phyloP scores from a whole-genome alignment of 805 yeast genomes.

The Yamadazyma laniorum region DNA sequence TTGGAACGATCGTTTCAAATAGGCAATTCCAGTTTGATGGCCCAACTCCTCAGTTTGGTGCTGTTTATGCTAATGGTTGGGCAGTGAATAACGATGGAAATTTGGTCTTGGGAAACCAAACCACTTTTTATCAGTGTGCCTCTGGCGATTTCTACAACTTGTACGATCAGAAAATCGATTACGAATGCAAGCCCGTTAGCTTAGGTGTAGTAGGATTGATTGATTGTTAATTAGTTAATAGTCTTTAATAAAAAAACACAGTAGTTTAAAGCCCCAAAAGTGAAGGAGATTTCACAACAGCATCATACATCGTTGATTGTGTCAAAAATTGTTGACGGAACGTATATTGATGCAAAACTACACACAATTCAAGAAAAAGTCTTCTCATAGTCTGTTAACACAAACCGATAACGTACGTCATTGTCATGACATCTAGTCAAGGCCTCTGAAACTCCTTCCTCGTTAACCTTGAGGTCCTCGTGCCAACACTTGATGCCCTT shows the following conservation, averaged over 20 bases:
- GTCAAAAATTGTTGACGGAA: too few relatives aligned
- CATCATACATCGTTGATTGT: too few relatives aligned
- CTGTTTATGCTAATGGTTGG: constrained; percentile 41
- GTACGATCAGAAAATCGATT: constrained; percentile 32
- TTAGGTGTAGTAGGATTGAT: constrained; percentile 37
- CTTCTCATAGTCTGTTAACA: constrained; percentile 54
- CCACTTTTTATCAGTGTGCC: constrained; percentile 38
- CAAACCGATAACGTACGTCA: constrained; percentile 51
- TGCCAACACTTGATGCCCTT: constrained; percentile 34
- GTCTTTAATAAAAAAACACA: too few relatives aligned
- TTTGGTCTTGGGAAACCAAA: constrained; percentile 31
- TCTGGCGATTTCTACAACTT: constrained; percentile 40
- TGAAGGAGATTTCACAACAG: too few relatives aligned
- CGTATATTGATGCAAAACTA: too few relatives aligned
- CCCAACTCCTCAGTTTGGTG: constrained; percentile 39
- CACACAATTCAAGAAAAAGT: too few relatives aligned
- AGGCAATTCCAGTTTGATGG: constrained; percentile 44
- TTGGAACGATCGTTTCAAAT: constrained; percentile 38
- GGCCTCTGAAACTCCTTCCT: constrained; percentile 32
- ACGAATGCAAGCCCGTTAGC: constrained; percentile 36
- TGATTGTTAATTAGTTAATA: constrained; percentile 27
- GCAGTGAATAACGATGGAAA: constrained; percentile 31
- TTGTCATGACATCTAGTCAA: constrained; percentile 32
- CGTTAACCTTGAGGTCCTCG: constrained; percentile 36
- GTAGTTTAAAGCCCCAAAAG: too few relatives aligned